Conservation (phyloP, 2,329 filamentous ascomycete genomes). For the Huntiella moniliformis region DNA sequence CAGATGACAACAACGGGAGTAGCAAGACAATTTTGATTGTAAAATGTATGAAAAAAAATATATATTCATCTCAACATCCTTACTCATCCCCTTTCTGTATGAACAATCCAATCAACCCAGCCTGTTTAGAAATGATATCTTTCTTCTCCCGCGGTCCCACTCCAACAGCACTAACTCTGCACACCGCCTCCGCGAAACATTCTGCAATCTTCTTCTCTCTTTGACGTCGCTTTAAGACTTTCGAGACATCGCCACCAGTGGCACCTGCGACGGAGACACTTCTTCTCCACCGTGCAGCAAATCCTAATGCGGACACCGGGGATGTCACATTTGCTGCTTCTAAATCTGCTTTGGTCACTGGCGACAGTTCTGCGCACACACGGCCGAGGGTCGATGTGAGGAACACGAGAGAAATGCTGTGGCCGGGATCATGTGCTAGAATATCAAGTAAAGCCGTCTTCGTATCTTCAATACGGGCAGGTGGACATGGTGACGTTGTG, state of each 20-base stretch:
- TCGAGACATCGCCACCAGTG: constrained; percentile 12
- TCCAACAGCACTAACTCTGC: constrained; percentile 27
- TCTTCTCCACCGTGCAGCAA: constrained; percentile 25
- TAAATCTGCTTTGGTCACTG: constrained; percentile 8
- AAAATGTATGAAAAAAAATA: too few species aligned
- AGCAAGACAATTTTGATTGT: too few species aligned
- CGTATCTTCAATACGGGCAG: constrained; percentile 21
- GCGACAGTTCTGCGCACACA: constrained; percentile 30
- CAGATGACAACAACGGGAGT: too few species aligned
- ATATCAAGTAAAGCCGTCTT: constrained; percentile 49
- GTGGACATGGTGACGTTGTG: constrained; percentile 8
- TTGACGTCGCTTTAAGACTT: constrained; percentile 30
- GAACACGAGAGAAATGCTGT: constrained; percentile 82
- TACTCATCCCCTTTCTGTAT: constrained; percentile 15
- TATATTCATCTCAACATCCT: too few species aligned
- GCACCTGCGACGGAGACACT: constrained; percentile 13
- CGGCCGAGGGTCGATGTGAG: constrained; percentile 55
- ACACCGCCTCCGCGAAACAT: constrained; percentile 44
- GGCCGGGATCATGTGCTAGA: constrained; percentile 50
- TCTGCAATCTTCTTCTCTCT: constrained; percentile 45
- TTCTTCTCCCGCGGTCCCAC: constrained; percentile 35
- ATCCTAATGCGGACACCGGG: constrained; percentile 18
- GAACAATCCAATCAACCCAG: constrained; percentile 52
- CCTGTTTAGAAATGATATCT: constrained; percentile 42
- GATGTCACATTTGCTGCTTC: constrained; percentile 12